Evolutionary conservation across 1,284 basidiomycete species (phyloP).

Genomic region (Xanthoconium separans): DNA sequence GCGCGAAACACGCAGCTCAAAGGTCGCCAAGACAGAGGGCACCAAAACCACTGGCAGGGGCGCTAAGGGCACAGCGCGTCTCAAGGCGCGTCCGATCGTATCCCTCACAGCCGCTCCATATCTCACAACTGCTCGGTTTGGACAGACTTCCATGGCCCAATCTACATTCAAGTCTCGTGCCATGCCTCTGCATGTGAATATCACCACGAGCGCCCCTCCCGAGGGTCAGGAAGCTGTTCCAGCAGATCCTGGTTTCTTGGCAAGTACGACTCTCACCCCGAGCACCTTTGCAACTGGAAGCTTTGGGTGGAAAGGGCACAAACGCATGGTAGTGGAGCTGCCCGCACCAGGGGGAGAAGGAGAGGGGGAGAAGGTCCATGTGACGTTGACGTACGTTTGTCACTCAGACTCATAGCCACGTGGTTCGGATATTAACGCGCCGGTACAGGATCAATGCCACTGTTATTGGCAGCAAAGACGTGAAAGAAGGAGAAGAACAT

Average conservation of each 20-base stretch:
- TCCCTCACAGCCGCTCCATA: not conserved
- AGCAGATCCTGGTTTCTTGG: conserved; percentile 61
- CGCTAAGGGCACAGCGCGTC: conserved; percentile 42
- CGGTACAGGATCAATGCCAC: conserved; percentile 67
- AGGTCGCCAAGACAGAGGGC: conserved; percentile 47
- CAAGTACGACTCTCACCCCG: conserved; percentile 55
- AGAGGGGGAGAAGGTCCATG: conserved; percentile 61
- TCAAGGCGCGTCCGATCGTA: conserved; percentile 23
- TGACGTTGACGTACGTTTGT: conserved; percentile 66
- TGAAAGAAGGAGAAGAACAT: conserved; percentile 37
- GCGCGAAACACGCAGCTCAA: conserved; percentile 45
- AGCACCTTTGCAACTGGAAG: conserved; percentile 67
- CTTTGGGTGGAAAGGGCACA: conserved; percentile 79
- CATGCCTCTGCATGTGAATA: conserved; percentile 61
- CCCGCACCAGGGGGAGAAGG: conserved; percentile 50
- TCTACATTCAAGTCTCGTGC: conserved; percentile 63
- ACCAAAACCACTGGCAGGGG: conserved; percentile 26
- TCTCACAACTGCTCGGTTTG: not conserved
- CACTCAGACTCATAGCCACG: not conserved
- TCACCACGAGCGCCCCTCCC: conserved; percentile 65
- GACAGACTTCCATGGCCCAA: conserved; percentile 46
- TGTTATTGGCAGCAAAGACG: conserved; percentile 70
- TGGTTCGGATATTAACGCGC: not conserved
- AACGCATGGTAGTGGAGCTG: conserved; percentile 64
- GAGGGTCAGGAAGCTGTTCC: conserved; percentile 39